Base-by-base conservation (phyloP, 2,329 filamentous ascomycete species). In the Microascus cirrosus region DNA sequence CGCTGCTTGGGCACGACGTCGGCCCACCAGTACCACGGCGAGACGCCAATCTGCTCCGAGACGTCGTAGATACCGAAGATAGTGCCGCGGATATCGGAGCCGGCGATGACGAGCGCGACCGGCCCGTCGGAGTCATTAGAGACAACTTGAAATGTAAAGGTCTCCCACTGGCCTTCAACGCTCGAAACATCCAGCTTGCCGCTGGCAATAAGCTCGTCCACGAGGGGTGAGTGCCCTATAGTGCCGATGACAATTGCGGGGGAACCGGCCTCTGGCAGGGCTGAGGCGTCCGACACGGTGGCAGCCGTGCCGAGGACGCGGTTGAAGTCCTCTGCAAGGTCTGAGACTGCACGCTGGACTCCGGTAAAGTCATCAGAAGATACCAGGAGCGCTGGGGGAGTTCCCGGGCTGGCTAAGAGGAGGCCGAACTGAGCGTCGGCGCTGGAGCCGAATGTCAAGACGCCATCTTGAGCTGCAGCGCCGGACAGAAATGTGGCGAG, bases 11-110 rank as follows among this genome's bases (percentile, higher is more conserved):
- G 65, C 1, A 81, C 75, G 1, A 84, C 80, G 65, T 87, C 84
- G 8, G 84, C 83, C 75, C 81, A 87, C 73, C 78, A 87, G 69
- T 87, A 80, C 82, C 83, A 87, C 45, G 84, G 85, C 32, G 82
- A 86, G 13, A 89, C 84, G 74, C 77, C 80, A 53, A 83, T 83
- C 62, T 85, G 81, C 63, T 84, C 81, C 0, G 80, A 81, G 24
- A 85, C 63, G 53, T 80, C 78, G 65, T 85, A 84, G 11, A 81
- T 69, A n/a, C 80, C 82, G 61, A 79, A 85, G 45, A 84, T 80
- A 0, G 79, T 73, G 28, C 81, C 81, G 59, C 82, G 73, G 58
- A 80, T 80, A 66, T 85, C 80, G 62, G 77, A 81, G 15, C 78
- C 81, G 51, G 75, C 77, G 65, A 84, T 80, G 11, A 83, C 75